Conservation (phyloP, 345 rosid species). For the Conringia planisiliqua region DNA sequence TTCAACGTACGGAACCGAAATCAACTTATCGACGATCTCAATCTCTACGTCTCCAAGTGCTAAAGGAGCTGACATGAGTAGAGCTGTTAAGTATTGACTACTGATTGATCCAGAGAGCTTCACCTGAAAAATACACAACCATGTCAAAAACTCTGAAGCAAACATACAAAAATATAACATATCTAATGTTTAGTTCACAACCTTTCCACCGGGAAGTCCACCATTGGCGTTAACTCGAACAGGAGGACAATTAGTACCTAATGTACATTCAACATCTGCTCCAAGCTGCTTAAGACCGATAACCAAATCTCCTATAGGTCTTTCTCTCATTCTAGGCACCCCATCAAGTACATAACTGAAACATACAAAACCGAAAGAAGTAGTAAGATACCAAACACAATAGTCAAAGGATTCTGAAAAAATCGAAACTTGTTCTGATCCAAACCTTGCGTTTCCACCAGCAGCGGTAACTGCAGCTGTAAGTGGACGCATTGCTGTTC, state of each 20-base stretch:
- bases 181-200: background rate
- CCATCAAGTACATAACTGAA: slow-evolving; percentile 90
- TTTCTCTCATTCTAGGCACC: slow-evolving; percentile 93
- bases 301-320: slow-evolving; percentile 92
- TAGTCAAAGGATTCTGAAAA: too few species aligned
- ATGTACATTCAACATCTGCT: slow-evolving; percentile 69
- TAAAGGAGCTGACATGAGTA: slow-evolving; percentile 96
- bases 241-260: slow-evolving; percentile 85
- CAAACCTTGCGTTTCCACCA: slow-evolving; percentile 77
- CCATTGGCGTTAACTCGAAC: slow-evolving; percentile 75
- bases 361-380: background rate
- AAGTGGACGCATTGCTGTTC: slow-evolving; percentile 97
- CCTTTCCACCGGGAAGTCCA: slow-evolving; percentile 98
- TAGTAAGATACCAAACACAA: too few species aligned
- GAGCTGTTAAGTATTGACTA: slow-evolving; percentile 94
- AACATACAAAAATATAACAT: too few species aligned
- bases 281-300: slow-evolving; percentile 91
- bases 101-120: slow-evolving; percentile 93
- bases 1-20: slow-evolving; percentile 93
- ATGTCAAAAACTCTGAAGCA: too few species aligned
- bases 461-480: slow-evolving; percentile 92
- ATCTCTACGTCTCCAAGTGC: slow-evolving; percentile 91
- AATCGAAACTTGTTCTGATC: too few species aligned
- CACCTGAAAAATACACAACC: slow-evolving; percentile 46
- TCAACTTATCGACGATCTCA: slow-evolving; percentile 80